Base-by-base conservation (phyloP, 2,329 filamentous ascomycete genomes). In the Fusarium sp. region DNA sequence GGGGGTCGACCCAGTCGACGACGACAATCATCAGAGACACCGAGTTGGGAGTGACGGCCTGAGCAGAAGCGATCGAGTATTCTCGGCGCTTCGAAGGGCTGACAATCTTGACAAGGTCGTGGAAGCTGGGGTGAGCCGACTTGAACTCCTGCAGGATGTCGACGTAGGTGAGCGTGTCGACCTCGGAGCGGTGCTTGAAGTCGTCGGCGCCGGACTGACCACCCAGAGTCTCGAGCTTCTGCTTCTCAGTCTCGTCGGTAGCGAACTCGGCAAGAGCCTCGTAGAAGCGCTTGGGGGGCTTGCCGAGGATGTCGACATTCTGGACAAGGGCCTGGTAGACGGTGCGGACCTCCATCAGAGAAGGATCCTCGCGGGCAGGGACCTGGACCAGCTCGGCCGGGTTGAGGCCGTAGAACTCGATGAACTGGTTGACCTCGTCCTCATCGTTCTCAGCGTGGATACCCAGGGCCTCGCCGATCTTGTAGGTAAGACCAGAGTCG, bases 1-100 rank as follows among this genome's bases (percentile, higher is more conserved):
- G 88, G 71, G 92, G 87, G 82, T 98, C 95, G 71, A 95, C 91
- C 96, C 96, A 99, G 85, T 94, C 91, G 76, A 99, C 96, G 5
- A 96, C 97, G 65, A 99, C 96, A 77, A 99, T 97, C 90, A 98
- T 96, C 70, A 99, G 90, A 9, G 95, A 89, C 62, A 99, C 94
- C n/a, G 89, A 91, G 77, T 86, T 95, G 18, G 96, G 95, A 1
- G 94, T 95, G 41, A 98, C 95, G 75, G 95, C 94, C 83, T 99
- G 96, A 59, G 94, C 96, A 4, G 96, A 98, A 18, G 96, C 96
- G 73, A 99, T 98, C n/a, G 94, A 97, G 88, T 99, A 99, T 83
- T 99, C 96, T 76, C 96, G 90, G 66, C 96, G 93, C 88, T 99
- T 99, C 85, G 97, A 91, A 12, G 96, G 95, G 71, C 87, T 89